Conservation (phyloP, 352 stramenopile species). For the Globisporangium emineosum region DNA sequence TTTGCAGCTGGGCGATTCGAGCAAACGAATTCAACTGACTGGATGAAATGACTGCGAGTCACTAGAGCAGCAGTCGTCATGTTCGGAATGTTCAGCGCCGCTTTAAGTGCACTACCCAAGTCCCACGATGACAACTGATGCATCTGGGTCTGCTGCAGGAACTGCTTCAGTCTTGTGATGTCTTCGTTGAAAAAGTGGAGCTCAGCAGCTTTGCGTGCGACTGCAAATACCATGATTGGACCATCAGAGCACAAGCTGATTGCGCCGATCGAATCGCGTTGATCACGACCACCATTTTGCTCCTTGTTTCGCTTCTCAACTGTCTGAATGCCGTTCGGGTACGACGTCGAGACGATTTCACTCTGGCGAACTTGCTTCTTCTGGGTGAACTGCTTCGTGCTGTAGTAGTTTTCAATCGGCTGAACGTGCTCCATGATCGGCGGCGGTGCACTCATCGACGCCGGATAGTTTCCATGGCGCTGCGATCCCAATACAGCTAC, state of each 20-base stretch:
- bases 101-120: constrained; percentile 33
- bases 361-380: constrained; percentile 77
- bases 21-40: constrained; percentile 50
- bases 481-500: constrained; percentile 52
- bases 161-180: constrained; percentile 56
- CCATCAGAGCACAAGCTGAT: constrained; percentile 63
- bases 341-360: constrained; percentile 77
- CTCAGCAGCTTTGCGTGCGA: constrained; percentile 62
- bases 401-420: constrained; percentile 50
- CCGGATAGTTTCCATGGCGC: constrained; percentile 33
- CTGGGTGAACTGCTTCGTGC: constrained; percentile 48
- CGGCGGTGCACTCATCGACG: constrained; percentile 29
- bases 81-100: constrained; percentile 22
- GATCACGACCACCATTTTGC: constrained; percentile 6
- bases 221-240: constrained; percentile 80
- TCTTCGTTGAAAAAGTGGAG: constrained; percentile 85
- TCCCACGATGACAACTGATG: constrained; percentile 42
- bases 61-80: constrained; percentile 32
- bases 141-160: constrained; percentile 64
- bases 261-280: constrained; percentile 39
- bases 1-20: constrained; percentile 4
- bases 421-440: constrained; percentile 48
- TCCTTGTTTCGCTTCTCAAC: constrained; percentile 16
- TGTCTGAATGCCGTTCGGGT: constrained; percentile 32
- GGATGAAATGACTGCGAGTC: constrained; percentile 42